Base-by-base conservation (phyloP, 2,329 filamentous ascomycete genomes). In the Lasiodiplodia theobromae region DNA sequence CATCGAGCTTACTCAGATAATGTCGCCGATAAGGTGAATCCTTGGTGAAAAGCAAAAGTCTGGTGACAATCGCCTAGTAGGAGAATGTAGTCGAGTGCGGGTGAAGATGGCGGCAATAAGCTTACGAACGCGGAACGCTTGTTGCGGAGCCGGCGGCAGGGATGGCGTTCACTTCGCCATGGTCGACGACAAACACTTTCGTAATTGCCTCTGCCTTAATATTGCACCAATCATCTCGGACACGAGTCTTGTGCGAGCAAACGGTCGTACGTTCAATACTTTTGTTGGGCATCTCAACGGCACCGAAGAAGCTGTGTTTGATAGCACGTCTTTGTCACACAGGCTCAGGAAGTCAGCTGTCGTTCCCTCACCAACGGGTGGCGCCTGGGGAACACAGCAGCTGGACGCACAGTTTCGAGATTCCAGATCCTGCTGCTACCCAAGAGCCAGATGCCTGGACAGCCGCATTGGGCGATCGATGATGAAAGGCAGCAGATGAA, bases 381-480 rank as follows among this genome's bases (percentile, higher is more conserved):
- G 40, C 58, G 56, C 56, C 56, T 18, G 44, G 58, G 47, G 60
- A 64, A 21, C 60, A 64, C 60, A 25, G 47, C 60, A 37, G 60
- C 44, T 23, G 47, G 47, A 31, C 16, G 60, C 40, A 64, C 60
- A n/a, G 60, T 64, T 52, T 64, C 60, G 60, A 64, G 44, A 64
- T 64, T 64, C 60, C 60, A 64, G 60, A 64, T 64, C 28, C 60
- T 64, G 60, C 60, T 63, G 60, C 60, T 49, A 62, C 40, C 58
- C 58, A 62, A 51, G 34, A 31, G 38, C 60, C 60, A 64, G 60
- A 52, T 64, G 31, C 40, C 37, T 8, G 21, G 40, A 18, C 58
- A 7, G 40, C 58, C 40, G 58, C 18, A 49, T 62, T 52, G 60
- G 60, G 60, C 21, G 60, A 52, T 64, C 44, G 28, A 64, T 52